Percentiles rank a stretch among this genome's conserved stretches.
Conservation (phyloP, 225 moss, liverwort and hornwort genomes). For the Takakia lepidozioides region DNA sequence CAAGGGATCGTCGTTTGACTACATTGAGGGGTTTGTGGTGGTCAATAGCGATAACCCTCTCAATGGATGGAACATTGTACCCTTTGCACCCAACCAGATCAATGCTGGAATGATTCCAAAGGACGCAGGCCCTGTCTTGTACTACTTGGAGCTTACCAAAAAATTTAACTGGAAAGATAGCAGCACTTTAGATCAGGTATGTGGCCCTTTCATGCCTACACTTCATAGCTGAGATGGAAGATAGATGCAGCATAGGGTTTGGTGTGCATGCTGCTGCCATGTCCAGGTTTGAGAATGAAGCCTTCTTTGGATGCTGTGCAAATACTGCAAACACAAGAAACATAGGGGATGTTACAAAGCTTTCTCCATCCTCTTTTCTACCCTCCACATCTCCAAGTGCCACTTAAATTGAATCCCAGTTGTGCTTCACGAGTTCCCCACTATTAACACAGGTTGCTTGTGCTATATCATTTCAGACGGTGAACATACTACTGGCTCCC, state of each 20-base stretch:
- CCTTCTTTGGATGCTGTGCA: too few relatives aligned
- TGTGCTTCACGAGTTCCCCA: not conserved
- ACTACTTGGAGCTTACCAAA: slow-evolving; percentile 69
- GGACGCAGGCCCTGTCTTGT: slow-evolving; percentile 42
- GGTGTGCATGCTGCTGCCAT: too few relatives aligned
- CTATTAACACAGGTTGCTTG: not conserved
- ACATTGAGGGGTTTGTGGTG: slow-evolving; percentile 85
- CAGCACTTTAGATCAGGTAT: slow-evolving; percentile 17
- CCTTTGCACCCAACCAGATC: slow-evolving; percentile 38
- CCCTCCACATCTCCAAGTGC: not conserved
- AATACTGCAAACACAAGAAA: too few relatives aligned
- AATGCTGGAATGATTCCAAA: slow-evolving; percentile 42
- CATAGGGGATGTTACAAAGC: too few relatives aligned
- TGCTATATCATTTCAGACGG: slow-evolving; percentile 14
- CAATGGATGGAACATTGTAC: slow-evolving; percentile 78
- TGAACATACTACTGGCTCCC: slow-evolving; percentile 16
- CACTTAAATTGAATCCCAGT: not conserved
- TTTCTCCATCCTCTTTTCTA: too few relatives aligned
- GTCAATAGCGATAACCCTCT: slow-evolving; percentile 40
- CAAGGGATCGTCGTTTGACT: slow-evolving; percentile 41
- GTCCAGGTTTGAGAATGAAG: too few relatives aligned
- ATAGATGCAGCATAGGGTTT: too few relatives aligned
- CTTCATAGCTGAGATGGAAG: too few relatives aligned
- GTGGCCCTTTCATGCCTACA: too few relatives aligned
- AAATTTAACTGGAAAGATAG: slow-evolving; percentile 6